Percentiles rank a stretch among this genome's conserved stretches.
These are phyloP conservation scores for Vigna reflexopilosa DNA, from an alignment of 306 rosid species.

Conservation along the genomic window DNA sequence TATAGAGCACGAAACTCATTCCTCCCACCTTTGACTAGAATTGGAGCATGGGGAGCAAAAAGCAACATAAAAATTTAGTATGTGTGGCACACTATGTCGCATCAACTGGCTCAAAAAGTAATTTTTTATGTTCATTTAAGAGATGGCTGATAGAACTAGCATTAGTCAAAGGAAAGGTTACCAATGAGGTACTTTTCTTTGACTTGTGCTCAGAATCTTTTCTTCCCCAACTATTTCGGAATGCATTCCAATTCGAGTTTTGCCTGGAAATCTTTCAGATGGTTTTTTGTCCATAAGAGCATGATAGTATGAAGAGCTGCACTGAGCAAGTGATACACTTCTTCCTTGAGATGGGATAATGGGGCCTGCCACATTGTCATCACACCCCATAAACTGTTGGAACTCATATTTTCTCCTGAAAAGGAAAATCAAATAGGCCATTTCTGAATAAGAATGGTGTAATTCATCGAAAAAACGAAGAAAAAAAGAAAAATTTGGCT, in stretches of 20 bases:
- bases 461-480: conserved; percentile 7
- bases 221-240: conserved; percentile 80
- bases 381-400: conserved; percentile 53
- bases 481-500: not conserved
- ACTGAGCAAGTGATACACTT: conserved; percentile 42
- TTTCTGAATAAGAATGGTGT: conserved; percentile 33
- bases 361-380: conserved; percentile 51
- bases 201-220: conserved; percentile 74
- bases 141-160: conserved; percentile 1
- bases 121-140: not conserved
- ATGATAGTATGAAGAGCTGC: conserved; percentile 43
- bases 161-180: conserved; percentile 46
- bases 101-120: conserved; percentile 4
- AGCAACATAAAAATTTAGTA: not conserved
- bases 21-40: not conserved
- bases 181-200: conserved; percentile 73
- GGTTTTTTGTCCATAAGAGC: conserved; percentile 59
- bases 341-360: conserved; percentile 55
- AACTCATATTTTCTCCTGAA: conserved; percentile 86
- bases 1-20: not conserved
- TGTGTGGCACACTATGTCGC: conserved; percentile 23
- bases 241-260: conserved; percentile 69
- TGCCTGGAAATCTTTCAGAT: conserved; percentile 56
- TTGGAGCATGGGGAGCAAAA: not conserved
- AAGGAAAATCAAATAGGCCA: conserved; percentile 40